phyloP scores from a whole-genome alignment of 176 grass and related monocot species.

The Phoenix dactylifera region DNA sequence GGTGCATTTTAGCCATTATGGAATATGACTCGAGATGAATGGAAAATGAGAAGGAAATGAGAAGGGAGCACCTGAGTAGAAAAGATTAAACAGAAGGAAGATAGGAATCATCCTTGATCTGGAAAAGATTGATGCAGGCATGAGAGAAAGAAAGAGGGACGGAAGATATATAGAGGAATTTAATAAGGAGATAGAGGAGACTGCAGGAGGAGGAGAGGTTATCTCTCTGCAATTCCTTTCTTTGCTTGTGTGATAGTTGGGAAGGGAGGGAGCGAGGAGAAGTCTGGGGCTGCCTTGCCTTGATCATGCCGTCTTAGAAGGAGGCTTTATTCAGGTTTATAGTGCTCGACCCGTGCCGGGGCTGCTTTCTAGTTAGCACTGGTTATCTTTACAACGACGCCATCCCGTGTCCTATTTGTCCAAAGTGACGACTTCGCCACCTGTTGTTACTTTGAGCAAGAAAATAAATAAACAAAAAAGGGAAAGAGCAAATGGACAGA shows the following conservation, averaged over 20 bases:
- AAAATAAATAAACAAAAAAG: not conserved
- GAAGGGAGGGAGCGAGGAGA: constrained; percentile 20
- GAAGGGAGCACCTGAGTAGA: constrained; percentile 42
- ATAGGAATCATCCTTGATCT: constrained; percentile 18
- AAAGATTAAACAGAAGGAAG: constrained; percentile 36
- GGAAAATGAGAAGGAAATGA: not conserved
- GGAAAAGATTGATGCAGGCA: constrained; percentile 20
- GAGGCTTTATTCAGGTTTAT: no score
- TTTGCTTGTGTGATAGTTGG: constrained; percentile 74
- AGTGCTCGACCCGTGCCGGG: constrained; percentile 30
- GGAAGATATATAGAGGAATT: constrained; percentile 12
- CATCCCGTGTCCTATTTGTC: constrained; percentile 29
- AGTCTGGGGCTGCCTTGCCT: not conserved
- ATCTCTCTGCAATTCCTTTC: constrained; percentile 55
- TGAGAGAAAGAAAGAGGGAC: not conserved
- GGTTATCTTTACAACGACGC: constrained; percentile 53
- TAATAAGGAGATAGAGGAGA: constrained; percentile 10
- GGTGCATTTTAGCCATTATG: not conserved
- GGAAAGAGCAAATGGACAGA: constrained; percentile 20
- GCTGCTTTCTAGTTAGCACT: constrained; percentile 20
- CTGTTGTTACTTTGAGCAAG: not conserved
- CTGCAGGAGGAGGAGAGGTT: constrained; percentile 5
- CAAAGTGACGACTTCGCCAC: not conserved
- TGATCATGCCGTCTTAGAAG: constrained; percentile 13
- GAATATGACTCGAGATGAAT: not conserved